phyloP scores from a whole-genome alignment of 1,139 yeast genomes.

The Taphrina sp. region DNA sequence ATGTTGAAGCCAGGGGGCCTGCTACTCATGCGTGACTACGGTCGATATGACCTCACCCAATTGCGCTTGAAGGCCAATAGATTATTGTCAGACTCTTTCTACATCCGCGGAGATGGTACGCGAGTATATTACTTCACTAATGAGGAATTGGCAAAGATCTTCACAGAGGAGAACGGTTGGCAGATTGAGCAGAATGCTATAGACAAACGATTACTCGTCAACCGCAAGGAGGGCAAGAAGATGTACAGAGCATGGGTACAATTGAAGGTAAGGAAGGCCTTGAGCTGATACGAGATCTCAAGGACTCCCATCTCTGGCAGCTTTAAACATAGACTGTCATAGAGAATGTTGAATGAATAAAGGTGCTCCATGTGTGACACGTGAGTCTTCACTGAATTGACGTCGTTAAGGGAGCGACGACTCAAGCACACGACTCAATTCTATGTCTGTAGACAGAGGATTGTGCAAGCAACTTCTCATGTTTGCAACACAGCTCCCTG shows the following conservation, averaged over 20 bases:
- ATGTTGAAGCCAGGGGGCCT: conserved; percentile 90
- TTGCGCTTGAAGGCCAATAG: conserved; percentile 88
- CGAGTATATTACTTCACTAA: conserved; percentile 95
- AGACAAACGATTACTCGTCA: conserved; percentile 85
- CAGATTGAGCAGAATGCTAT: conserved; percentile 74
- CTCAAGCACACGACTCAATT: too few relatives aligned
- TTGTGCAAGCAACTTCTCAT: too few relatives aligned
- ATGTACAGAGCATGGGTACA: conserved; percentile 98
- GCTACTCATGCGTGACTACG: conserved; percentile 87
- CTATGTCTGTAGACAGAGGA: too few relatives aligned
- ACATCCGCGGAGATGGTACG: conserved; percentile 97
- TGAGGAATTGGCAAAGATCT: conserved; percentile 65
- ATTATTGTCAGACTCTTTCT: conserved; percentile 83
- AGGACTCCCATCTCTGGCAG: too few relatives aligned
- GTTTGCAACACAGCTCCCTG: too few relatives aligned
- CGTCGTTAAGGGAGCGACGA: too few relatives aligned
- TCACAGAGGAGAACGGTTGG: conserved; percentile 55
- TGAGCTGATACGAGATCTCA: too few relatives aligned
- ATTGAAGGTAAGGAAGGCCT: conserved; percentile 19
- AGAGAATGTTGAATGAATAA: too few relatives aligned
- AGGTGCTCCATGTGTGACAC: too few relatives aligned
- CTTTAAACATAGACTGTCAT: too few relatives aligned
- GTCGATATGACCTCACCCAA: conserved; percentile 93
- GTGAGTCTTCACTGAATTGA: too few relatives aligned
- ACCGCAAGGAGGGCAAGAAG: conserved; percentile 84